Conservation (phyloP, 1,284 basidiomycete genomes). For the Clitocybe nebularis region DNA sequence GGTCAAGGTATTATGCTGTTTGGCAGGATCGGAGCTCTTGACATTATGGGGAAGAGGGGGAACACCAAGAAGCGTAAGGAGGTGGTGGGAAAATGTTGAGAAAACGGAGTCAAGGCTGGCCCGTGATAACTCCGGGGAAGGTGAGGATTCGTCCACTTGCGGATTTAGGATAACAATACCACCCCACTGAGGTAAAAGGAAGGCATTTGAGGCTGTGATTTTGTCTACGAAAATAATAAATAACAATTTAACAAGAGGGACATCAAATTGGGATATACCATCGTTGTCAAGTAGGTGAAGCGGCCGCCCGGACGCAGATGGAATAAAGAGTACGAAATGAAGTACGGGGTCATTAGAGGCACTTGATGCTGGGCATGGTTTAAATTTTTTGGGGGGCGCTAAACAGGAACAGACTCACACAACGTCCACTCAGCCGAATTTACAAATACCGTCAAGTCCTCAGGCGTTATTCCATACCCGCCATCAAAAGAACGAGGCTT, state of each 20-base stretch:
- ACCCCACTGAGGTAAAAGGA: slow-evolving; percentile 95
- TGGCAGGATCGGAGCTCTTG: slow-evolving; percentile 16
- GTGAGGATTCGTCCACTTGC: slow-evolving; percentile 20
- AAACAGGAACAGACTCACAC: slow-evolving; percentile 45
- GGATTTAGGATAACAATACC: slow-evolving; percentile 83
- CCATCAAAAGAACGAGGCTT: slow-evolving; percentile 45
- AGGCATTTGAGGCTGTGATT: slow-evolving; percentile 55
- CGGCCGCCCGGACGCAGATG: slow-evolving; percentile 66
- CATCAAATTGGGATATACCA: slow-evolving; percentile 36
- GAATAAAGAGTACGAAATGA: slow-evolving; percentile 90
- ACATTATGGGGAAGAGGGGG: slow-evolving; percentile 54
- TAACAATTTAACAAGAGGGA: slow-evolving; percentile 8
- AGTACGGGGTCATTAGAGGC: slow-evolving; percentile 89
- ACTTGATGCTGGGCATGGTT: slow-evolving; percentile 59
- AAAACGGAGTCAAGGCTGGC: slow-evolving; percentile 56
- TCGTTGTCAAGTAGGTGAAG: slow-evolving; percentile 61
- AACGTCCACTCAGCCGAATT: slow-evolving; percentile 96
- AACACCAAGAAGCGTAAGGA: slow-evolving; percentile 77
- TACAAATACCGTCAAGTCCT: slow-evolving; percentile 86
- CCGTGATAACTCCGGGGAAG: slow-evolving; percentile 33
- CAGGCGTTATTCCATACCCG: slow-evolving; percentile 63
- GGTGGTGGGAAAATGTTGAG: slow-evolving; percentile 70
- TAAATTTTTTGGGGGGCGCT: slow-evolving; percentile 4
- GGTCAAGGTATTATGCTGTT: slow-evolving; percentile 35
- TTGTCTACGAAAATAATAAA: slow-evolving; percentile 29